Conservation (phyloP, 1,139 yeast species). For the Debaryomyces udenii region DNA sequence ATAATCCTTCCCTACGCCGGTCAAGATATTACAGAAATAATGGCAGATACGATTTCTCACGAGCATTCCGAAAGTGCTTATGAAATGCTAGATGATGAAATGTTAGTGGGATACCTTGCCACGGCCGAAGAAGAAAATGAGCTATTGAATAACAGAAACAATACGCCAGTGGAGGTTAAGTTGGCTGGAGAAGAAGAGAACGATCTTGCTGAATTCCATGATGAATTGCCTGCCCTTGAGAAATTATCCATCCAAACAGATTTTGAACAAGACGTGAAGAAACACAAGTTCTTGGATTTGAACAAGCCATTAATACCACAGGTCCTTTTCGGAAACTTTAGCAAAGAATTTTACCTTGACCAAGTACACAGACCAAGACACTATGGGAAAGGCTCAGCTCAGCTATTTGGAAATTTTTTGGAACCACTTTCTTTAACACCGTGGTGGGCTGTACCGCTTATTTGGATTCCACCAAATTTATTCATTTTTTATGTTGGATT, state of each 20-base stretch:
- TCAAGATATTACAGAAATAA: constrained; percentile 74
- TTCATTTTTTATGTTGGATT: constrained; percentile 49
- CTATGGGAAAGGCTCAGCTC: constrained; percentile 82
- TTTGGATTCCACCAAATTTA: constrained; percentile 84
- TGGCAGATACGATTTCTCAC: constrained; percentile 72
- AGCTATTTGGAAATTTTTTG: constrained; percentile 53
- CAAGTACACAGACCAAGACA: constrained; percentile 98
- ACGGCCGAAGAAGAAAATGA: constrained; percentile 48
- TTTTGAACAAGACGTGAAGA: constrained; percentile 64
- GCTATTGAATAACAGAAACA: constrained; percentile 43
- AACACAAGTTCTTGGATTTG: constrained; percentile 85
- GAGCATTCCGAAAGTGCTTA: constrained; percentile 85
- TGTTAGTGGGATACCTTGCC: constrained; percentile 52
- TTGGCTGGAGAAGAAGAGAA: constrained; percentile 24
- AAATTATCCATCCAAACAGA: constrained; percentile 80
- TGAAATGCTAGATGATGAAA: constrained; percentile 81
- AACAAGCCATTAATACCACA: constrained; percentile 80
- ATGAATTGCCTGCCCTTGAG: constrained; percentile 70
- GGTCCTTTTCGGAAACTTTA: constrained; percentile 70
- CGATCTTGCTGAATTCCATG: constrained; percentile 52
- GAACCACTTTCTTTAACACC: constrained; percentile 53
- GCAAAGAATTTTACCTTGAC: constrained; percentile 88
- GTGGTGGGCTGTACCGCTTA: constrained; percentile 74
- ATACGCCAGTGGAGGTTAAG: constrained; percentile 47
- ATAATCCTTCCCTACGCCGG: constrained; percentile 78